Conservation (phyloP, 768 basidiomycete genomes). For the Tylopilus cervinicoccineus region DNA sequence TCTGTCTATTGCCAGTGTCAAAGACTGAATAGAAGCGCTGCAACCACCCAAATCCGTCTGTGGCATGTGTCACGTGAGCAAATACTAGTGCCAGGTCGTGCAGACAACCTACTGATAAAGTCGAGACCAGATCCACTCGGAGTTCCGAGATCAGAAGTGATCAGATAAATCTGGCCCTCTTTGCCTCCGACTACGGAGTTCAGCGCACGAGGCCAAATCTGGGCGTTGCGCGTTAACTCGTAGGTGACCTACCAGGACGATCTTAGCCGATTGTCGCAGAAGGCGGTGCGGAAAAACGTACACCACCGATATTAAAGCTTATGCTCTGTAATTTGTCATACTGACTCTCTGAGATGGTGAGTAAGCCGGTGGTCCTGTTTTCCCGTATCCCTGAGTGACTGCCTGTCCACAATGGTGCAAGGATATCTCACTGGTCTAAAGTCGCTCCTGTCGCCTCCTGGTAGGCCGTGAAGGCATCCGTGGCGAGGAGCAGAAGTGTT, state of each 20-base stretch:
- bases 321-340: constrained; percentile 47
- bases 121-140: constrained; percentile 55
- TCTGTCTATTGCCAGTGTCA: constrained; percentile 33
- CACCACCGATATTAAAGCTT: constrained; percentile 48
- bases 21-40: constrained; percentile 59
- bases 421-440: constrained; percentile 41
- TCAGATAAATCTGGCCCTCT: constrained; percentile 48
- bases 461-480: constrained; percentile 56
- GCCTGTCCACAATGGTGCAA: not conserved
- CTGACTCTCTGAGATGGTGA: constrained; percentile 48
- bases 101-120: constrained; percentile 49
- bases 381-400: not conserved
- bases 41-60: constrained; percentile 55
- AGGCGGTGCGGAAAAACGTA: constrained; percentile 12
- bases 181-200: constrained; percentile 57
- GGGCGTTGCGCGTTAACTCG: constrained; percentile 58
- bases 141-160: constrained; percentile 50
- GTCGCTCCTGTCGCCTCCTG: constrained; percentile 49
- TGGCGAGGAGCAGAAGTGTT: constrained; percentile 52
- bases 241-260: constrained; percentile 38
- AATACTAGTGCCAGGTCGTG: not conserved
- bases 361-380: constrained; percentile 50
- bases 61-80: not conserved
- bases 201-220: constrained; percentile 63
- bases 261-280: not conserved